Percentiles rank a stretch among this genome's conserved stretches.
Conservation (phyloP, 169 alveolate genomes). For the Amoebophrya sp. region DNA sequence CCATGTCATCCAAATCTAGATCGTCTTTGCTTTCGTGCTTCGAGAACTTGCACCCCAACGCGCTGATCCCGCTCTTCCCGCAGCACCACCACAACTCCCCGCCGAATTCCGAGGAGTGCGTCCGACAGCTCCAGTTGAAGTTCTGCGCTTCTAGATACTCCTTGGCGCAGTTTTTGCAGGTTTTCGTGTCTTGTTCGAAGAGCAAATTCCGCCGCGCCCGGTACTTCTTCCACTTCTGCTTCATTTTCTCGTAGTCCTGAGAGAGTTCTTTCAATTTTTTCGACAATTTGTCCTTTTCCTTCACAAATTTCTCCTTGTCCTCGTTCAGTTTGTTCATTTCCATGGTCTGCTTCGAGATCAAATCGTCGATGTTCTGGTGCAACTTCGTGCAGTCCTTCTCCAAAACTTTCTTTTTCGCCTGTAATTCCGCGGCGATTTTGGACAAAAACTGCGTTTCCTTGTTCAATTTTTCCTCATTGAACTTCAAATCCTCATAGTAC, state of each 20-base stretch:
- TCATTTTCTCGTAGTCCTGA: slow-evolving; percentile 44
- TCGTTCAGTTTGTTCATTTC: not conserved
- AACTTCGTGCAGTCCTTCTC: not conserved
- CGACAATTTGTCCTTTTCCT: not conserved
- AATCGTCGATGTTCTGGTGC: not conserved
- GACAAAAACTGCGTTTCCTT: not conserved
- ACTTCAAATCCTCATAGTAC: not conserved
- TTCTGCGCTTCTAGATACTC: slow-evolving; percentile 60
- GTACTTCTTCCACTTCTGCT: slow-evolving; percentile 31
- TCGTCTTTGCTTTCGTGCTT: slow-evolving; percentile 64
- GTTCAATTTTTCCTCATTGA: not conserved
- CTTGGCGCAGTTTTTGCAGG: not conserved
- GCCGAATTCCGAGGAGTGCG: slow-evolving; percentile 56
- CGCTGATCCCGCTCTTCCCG: slow-evolving; percentile 59
- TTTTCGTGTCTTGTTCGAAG: not conserved
- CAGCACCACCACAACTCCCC: slow-evolving; percentile 74
- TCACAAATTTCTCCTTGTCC: not conserved
- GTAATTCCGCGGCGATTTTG: not conserved
- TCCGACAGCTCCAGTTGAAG: slow-evolving; percentile 68
- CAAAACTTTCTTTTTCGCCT: not conserved
- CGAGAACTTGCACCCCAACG: slow-evolving; percentile 60
- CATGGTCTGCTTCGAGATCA: not conserved
- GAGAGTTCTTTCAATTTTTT: slow-evolving; percentile 25
- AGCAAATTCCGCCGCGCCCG: not conserved
- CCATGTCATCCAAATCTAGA: slow-evolving; percentile 65